Conservation (phyloP, 768 basidiomycete genomes). For the Mycena metata region DNA sequence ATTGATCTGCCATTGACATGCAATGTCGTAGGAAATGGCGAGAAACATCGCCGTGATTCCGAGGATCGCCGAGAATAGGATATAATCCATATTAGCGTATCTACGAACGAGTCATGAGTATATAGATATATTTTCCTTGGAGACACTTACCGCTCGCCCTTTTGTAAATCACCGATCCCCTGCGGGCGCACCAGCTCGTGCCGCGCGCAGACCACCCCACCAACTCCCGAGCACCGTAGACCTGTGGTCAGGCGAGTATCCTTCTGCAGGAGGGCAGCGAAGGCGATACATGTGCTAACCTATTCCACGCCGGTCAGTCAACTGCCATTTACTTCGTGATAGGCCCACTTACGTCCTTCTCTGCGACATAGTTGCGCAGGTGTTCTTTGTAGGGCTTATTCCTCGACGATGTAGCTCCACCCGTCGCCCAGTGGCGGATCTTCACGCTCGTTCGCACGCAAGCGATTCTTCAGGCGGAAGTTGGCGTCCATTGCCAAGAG, state of each 20-base stretch:
- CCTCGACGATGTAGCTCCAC: slow-evolving; percentile 35
- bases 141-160: slow-evolving; percentile 40
- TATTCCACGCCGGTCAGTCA: slow-evolving; percentile 2
- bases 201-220: slow-evolving; percentile 30
- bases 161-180: slow-evolving; percentile 42
- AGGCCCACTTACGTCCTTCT: slow-evolving; percentile 28
- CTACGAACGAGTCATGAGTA: slow-evolving; percentile 12
- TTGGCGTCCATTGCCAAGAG: too few relatives aligned
- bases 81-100: slow-evolving; percentile 44
- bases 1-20: slow-evolving; percentile 39
- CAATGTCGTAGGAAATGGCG: slow-evolving; percentile 43
- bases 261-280: slow-evolving; percentile 37
- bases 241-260: slow-evolving; percentile 36
- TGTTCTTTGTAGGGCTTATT: slow-evolving; percentile 24
- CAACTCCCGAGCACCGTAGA: slow-evolving; percentile 26
- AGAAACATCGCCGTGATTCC: slow-evolving; percentile 3
- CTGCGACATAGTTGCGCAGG: slow-evolving; percentile 15
- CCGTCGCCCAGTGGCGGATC: slow-evolving; percentile 35
- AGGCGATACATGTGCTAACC: slow-evolving; percentile 37
- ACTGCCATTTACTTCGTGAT: neutral
- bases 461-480: slow-evolving; percentile 30
- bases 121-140: too few relatives aligned
- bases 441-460: slow-evolving; percentile 8
- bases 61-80: slow-evolving; percentile 33
- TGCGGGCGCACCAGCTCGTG: slow-evolving; percentile 35